Conservation (phyloP, 805 yeast genomes). For the Metschnikowia orientalis region DNA sequence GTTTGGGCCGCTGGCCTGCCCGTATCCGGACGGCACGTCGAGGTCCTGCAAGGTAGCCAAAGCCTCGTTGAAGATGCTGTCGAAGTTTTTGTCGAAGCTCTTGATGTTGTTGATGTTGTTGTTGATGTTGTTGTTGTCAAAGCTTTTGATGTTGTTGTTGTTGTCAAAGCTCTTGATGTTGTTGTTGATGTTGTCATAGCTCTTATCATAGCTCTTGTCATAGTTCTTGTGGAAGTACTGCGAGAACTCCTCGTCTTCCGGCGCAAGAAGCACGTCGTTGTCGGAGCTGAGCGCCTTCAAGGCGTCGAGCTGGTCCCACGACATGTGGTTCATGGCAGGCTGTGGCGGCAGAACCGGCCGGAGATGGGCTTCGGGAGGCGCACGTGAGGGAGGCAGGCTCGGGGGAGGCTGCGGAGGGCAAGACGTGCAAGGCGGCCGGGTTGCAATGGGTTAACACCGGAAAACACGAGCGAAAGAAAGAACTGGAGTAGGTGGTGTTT, state of each 20-base stretch:
- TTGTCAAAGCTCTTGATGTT: no score
- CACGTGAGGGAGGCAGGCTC: neutral
- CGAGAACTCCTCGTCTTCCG: slow-evolving; percentile 46
- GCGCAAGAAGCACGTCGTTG: slow-evolving; percentile 1
- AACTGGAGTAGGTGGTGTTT: no score
- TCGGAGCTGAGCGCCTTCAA: slow-evolving; percentile 28
- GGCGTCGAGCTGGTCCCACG: slow-evolving; percentile 29
- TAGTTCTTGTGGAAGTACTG: slow-evolving; percentile 40
- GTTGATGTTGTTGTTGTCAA: no score
- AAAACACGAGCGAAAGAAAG: no score
- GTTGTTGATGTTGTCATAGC: no score
- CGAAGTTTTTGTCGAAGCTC: slow-evolving; percentile 52
- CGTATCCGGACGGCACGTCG: slow-evolving; percentile 53
- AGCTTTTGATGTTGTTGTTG: no score
- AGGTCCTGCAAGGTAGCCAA: slow-evolving; percentile 55
- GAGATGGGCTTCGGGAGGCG: neutral
- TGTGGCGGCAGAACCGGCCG: no score
- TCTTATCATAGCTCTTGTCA: no score
- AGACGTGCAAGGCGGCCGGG: no score
- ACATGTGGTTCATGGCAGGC: slow-evolving; percentile 19
- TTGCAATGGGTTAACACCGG: no score
- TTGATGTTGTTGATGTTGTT: no score
- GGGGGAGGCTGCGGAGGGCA: no score
- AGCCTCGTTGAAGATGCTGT: slow-evolving; percentile 53
- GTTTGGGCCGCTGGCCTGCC: slow-evolving; percentile 9